A percentile compares a stretch with the other conserved stretches of the same genome.
Conservation (phyloP, 371 early-diverging fungal species). For the Mycotypha africana region DNA sequence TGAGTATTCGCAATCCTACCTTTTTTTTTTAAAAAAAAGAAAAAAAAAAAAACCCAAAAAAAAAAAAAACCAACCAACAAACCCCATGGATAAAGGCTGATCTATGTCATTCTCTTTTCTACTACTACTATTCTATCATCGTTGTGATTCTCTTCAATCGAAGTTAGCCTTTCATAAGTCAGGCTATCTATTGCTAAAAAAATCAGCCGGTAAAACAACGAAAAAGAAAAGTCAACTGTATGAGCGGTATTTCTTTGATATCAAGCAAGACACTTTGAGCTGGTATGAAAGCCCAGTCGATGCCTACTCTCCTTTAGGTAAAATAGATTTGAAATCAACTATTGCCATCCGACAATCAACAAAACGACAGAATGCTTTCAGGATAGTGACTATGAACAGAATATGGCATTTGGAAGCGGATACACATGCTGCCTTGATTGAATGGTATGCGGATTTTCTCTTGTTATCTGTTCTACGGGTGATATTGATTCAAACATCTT, state of each 20-base stretch:
- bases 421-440: slow-evolving; percentile 41
- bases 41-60: not conserved
- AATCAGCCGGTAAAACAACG: slow-evolving; percentile 26
- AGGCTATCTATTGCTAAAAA: slow-evolving; percentile 57
- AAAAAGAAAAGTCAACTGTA: too few relatives aligned
- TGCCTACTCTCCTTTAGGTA: slow-evolving; percentile 63
- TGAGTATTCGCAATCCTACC: slow-evolving; percentile 8
- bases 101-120: too few relatives aligned
- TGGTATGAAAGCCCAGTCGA: slow-evolving; percentile 62
- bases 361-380: slow-evolving; percentile 48
- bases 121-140: too few relatives aligned
- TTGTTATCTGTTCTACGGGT: slow-evolving; percentile 4
- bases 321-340: slow-evolving; percentile 65
- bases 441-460: slow-evolving; percentile 36
- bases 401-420: slow-evolving; percentile 56
- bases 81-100: too few relatives aligned
- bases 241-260: slow-evolving; percentile 64
- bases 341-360: slow-evolving; percentile 47
- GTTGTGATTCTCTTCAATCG: too few relatives aligned
- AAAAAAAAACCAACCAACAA: not conserved
- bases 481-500: too few relatives aligned
- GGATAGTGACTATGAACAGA: slow-evolving; percentile 47
- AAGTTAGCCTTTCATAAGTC: slow-evolving; percentile 55
- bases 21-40: too few relatives aligned
- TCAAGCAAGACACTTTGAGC: slow-evolving; percentile 58